Conservation (phyloP, 73 alveolate species). For the Halteria grandinella region DNA sequence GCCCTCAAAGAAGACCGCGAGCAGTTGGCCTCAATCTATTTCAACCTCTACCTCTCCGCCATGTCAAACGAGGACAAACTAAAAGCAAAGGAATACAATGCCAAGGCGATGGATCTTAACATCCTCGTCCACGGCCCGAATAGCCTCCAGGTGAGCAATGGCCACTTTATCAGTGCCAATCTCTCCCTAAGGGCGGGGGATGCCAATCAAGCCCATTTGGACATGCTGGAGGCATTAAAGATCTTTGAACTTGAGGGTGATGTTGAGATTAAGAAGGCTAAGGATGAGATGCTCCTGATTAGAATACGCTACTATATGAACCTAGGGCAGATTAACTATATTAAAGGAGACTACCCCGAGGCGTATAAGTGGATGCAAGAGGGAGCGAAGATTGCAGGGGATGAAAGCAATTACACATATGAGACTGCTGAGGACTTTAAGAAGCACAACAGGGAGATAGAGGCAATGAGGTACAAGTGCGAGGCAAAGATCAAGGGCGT, state of each 20-base stretch:
- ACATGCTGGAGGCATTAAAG: neutral
- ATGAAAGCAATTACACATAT: neutral
- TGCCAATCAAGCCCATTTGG: neutral
- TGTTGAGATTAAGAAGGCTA: neutral
- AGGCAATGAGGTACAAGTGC: neutral
- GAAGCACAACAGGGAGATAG: conserved; percentile 2
- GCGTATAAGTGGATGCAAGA: neutral
- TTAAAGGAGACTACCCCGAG: neutral
- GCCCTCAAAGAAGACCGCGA: conserved; percentile 18
- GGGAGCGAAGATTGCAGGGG: neutral
- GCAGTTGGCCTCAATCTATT: conserved; percentile 7
- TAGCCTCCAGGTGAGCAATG: neutral
- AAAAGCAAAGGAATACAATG: conserved; percentile 8
- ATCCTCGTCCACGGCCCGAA: neutral
- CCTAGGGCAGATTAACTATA: neutral
- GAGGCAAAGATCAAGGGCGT: conserved; percentile 1
- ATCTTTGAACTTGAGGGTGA: neutral
- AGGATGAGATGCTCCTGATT: neutral
- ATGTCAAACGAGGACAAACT: neutral
- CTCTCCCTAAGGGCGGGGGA: conserved; percentile 8
- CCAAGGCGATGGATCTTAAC: neutral
- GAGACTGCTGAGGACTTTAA: neutral
- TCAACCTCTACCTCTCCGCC: neutral
- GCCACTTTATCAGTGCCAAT: neutral
- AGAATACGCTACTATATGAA: neutral